Evolutionary conservation across 192 early-diverging fungal genomes (phyloP).

Genomic region (Coemansia sp.): DNA sequence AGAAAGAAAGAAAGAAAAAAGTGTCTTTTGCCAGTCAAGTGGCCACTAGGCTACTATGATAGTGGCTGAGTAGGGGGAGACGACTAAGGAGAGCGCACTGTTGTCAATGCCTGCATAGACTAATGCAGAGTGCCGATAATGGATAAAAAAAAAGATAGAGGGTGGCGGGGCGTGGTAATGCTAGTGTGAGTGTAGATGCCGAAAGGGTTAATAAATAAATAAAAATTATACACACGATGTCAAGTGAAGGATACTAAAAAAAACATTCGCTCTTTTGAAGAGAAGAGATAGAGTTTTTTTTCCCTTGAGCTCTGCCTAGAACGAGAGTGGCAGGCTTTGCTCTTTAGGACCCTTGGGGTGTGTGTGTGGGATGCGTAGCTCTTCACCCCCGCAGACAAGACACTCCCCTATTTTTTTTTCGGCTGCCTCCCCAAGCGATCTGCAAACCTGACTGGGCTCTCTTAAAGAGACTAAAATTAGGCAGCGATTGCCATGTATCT

Average conservation of each 20-base stretch:
- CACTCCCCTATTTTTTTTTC: background rate
- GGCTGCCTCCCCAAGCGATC: background rate
- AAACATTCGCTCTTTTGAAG: conserved; percentile 1
- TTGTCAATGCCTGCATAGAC: conserved; percentile 34
- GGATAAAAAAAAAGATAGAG: conserved; percentile 8
- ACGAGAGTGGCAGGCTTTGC: background rate
- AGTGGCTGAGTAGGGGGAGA: conserved; percentile 7
- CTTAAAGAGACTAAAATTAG: conserved; percentile 27
- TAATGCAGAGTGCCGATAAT: conserved; percentile 16
- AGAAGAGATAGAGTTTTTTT: conserved; percentile 10
- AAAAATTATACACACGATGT: conserved; percentile 7
- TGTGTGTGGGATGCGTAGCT: background rate
- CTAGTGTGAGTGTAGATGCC: conserved; percentile 5
- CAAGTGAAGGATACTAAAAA: conserved; percentile 2
- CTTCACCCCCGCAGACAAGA: conserved; percentile 6
- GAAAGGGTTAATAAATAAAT: conserved; percentile 1
- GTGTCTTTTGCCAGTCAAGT: conserved; percentile 4
- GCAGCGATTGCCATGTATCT: conserved; percentile 25
- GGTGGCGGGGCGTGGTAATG: background rate
- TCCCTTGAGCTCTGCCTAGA: background rate
- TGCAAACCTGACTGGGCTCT: background rate
- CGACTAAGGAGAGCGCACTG: conserved; percentile 6
- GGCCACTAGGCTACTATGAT: background rate
- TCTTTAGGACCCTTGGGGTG: background rate
- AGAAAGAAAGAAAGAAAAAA: conserved; percentile 3